phyloP scores from a whole-genome alignment of 352 stramenopile genomes.

The Pythium scleroteichum region DNA sequence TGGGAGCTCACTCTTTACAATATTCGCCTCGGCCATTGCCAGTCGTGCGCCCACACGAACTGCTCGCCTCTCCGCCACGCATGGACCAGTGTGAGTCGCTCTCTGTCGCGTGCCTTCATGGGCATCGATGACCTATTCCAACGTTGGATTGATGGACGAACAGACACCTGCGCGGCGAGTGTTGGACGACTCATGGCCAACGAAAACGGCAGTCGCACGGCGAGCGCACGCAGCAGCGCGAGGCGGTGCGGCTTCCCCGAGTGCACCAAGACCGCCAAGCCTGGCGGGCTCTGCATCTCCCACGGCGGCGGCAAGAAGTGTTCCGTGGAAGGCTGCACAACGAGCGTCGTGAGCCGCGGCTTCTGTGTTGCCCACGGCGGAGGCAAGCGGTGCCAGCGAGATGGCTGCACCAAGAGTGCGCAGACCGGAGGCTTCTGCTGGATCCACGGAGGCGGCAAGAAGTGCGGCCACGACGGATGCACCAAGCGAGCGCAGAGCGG shows the following conservation, averaged over 20 bases:
- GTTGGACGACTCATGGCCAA: slow-evolving; percentile 5
- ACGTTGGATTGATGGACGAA: slow-evolving; percentile 1
- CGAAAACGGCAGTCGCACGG: neutral
- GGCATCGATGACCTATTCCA: neutral
- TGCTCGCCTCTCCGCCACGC: too few relatives aligned
- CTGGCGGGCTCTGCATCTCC: slow-evolving; percentile 52
- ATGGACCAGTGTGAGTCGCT: neutral
- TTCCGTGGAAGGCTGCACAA: slow-evolving; percentile 46
- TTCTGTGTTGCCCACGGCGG: slow-evolving; percentile 65
- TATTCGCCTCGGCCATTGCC: neutral
- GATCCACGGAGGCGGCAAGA: slow-evolving; percentile 55
- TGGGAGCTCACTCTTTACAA: slow-evolving; percentile 6
- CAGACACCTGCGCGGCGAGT: slow-evolving; percentile 9
- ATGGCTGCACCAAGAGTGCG: slow-evolving; percentile 50
- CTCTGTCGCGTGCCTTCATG: neutral
- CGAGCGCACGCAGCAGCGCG: slow-evolving; percentile 8
- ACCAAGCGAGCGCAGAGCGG: slow-evolving; percentile 44
- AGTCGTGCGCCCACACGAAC: too few relatives aligned
- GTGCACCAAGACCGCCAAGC: slow-evolving; percentile 48
- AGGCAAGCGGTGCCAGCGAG: slow-evolving; percentile 54
- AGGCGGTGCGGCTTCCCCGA: slow-evolving; percentile 48
- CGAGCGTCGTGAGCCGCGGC: slow-evolving; percentile 55
- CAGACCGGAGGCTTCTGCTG: slow-evolving; percentile 58
- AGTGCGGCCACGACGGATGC: slow-evolving; percentile 43
- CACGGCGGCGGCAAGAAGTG: slow-evolving; percentile 61